Percentiles rank a stretch among this genome's conserved stretches.
phyloP scores from a whole-genome alignment of 140 eudicot species.

The Ambrosia hybrid region DNA sequence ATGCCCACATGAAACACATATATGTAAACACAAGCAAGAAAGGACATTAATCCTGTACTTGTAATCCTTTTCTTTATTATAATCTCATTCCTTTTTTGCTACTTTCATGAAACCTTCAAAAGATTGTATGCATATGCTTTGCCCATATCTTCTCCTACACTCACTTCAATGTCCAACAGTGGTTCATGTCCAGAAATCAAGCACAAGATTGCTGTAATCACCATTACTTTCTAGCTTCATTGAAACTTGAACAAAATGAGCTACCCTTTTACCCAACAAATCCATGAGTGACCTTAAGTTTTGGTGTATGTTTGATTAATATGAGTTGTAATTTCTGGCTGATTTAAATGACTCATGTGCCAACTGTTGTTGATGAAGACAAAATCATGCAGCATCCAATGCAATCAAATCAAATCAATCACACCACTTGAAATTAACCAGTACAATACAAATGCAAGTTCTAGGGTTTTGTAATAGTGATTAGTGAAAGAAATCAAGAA shows the following conservation, averaged over 20 bases:
- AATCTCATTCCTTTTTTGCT: slow-evolving; percentile 37
- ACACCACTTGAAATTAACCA: slow-evolving; percentile 3
- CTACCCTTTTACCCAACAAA: slow-evolving; percentile 26
- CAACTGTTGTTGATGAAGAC: slow-evolving; percentile 39
- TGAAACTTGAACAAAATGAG: slow-evolving; percentile 10
- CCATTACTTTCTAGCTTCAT: slow-evolving; percentile 9
- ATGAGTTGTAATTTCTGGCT: slow-evolving; percentile 7
- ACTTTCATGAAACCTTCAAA: slow-evolving; percentile 38
- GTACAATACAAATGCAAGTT: slow-evolving; percentile 33
- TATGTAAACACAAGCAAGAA: slow-evolving; percentile 26
- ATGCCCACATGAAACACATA: slow-evolving; percentile 16
- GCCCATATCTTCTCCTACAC: slow-evolving; percentile 39
- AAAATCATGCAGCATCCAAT: slow-evolving; percentile 41
- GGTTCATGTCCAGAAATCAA: slow-evolving; percentile 10
- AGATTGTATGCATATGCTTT: slow-evolving; percentile 32
- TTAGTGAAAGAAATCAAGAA: slow-evolving; percentile 28
- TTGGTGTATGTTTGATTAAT: slow-evolving; percentile 5
- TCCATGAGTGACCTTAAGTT: slow-evolving; percentile 14
- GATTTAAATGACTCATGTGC: slow-evolving; percentile 19
- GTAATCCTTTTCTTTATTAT: slow-evolving; percentile 15
- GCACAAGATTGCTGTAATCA: slow-evolving; percentile 14
- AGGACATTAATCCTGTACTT: slow-evolving; percentile 31
- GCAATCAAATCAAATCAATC: slow-evolving; percentile 38
- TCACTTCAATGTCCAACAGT: slow-evolving; percentile 44
- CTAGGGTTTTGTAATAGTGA: slow-evolving; percentile 34